Base-by-base conservation (phyloP, 2,329 filamentous ascomycete species). In the Aciculosporium take region DNA sequence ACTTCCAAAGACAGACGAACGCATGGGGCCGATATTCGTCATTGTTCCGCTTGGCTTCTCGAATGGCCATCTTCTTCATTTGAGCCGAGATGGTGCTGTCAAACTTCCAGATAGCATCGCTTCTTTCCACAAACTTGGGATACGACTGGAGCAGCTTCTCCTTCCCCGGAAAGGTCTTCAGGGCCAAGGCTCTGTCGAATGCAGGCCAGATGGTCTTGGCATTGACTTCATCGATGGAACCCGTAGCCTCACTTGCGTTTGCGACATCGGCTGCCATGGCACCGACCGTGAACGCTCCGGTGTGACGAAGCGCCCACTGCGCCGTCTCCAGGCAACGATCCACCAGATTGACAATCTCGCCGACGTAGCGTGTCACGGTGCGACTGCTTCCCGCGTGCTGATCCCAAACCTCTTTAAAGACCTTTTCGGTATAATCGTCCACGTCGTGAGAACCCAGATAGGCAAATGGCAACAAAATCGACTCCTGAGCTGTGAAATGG, bases 151-250 rank as follows among this genome's bases (percentile, higher is more conserved):
- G 68, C 25, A 98, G 74, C 49, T 77, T 79, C 61, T 95, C 87
- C 57, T 98, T 98, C 18, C 86, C 86, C 1, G 82, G 73, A 69
- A 94, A 98, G 1, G 88, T 94, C 68, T 95, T 96, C 10, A 94
- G 77, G 2, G 77, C 74, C 31, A 96, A 63, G 1, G 84, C 78
- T 53, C 82, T 85, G 48, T 95, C 85, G 37, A 94, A 69, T 2
- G 81, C 74, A 0, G 84, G 84, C 89, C 89, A 98, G 18, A 95
- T 66, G 13, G 65, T 64, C 49, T 70, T 66, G 15, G 84, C 67
- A 31, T 79, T 76, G 3, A 67, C 54, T 15, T 71, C 67, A 46
- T 72, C 75, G 40, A 85, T 75, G 33, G 75, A 69, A 0, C 72
- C 74, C 5, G 69, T 66, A 39, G 66, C 61, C 9, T 73, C 70